A percentile compares a stretch with the other conserved stretches of the same genome.
phyloP scores from a whole-genome alignment of 1,284 basidiomycete genomes.

The Thecaphora frezii region DNA sequence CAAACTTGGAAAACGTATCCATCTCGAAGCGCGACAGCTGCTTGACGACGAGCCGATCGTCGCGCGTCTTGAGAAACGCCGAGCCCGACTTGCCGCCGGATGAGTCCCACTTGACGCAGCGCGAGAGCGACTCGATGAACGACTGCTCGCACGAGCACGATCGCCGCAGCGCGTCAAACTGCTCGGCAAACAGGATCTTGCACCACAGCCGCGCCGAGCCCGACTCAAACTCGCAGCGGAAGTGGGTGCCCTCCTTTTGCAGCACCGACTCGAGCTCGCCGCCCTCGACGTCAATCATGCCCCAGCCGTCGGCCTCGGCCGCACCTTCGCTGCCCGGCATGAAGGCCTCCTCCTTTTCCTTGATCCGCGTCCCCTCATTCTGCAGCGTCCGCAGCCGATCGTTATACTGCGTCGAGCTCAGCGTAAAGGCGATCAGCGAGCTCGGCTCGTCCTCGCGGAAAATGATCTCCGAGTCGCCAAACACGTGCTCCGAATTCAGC shows the following conservation, averaged over 20 bases:
- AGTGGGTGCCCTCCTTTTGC: slow-evolving; percentile 50
- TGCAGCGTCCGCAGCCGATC: slow-evolving; percentile 47
- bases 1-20: slow-evolving; percentile 94
- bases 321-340: slow-evolving; percentile 68
- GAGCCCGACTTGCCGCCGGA: slow-evolving; percentile 95
- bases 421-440: slow-evolving; percentile 91
- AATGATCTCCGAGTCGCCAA: slow-evolving; percentile 83
- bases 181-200: slow-evolving; percentile 92
- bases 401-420: slow-evolving; percentile 82
- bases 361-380: slow-evolving; percentile 16
- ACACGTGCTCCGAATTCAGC: slow-evolving; percentile 65
- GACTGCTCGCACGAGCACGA: slow-evolving; percentile 91
- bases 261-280: slow-evolving; percentile 44
- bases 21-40: slow-evolving; percentile 89
- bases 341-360: slow-evolving; percentile 32
- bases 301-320: slow-evolving; percentile 28
- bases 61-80: slow-evolving; percentile 84
- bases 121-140: slow-evolving; percentile 87
- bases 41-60: slow-evolving; percentile 97
- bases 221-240: slow-evolving; percentile 57
- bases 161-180: slow-evolving; percentile 89
- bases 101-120: slow-evolving; percentile 95
- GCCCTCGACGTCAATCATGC: slow-evolving; percentile 24
- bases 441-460: slow-evolving; percentile 97
- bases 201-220: slow-evolving; percentile 89